Evolutionary conservation across 2,329 filamentous ascomycete species (phyloP).

Genomic region (Thelonectria discophora): DNA sequence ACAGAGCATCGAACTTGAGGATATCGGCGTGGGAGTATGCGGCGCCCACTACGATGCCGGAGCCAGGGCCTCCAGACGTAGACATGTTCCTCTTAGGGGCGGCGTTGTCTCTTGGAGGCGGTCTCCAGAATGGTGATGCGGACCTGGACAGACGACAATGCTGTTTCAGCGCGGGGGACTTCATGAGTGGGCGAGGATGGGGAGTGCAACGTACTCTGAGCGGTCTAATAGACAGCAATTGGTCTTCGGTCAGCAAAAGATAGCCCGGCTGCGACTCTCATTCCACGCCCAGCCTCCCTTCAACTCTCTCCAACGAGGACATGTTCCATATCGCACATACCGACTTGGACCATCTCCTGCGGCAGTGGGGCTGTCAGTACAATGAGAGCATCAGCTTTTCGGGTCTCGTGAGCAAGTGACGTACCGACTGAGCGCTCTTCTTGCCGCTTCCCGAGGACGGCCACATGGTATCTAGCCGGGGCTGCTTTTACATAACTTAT

Average conservation of each 20-base stretch:
- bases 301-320: slow-evolving; percentile 15
- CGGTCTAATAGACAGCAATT: slow-evolving; percentile 57
- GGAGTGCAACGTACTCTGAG: slow-evolving; percentile 64
- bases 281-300: slow-evolving; percentile 10
- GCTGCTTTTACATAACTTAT: slow-evolving; percentile 23
- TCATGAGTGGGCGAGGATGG: slow-evolving; percentile 9
- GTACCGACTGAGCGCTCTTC: slow-evolving; percentile 77
- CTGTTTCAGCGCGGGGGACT: slow-evolving; percentile 41
- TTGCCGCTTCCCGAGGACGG: slow-evolving; percentile 72
- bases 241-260: slow-evolving; percentile 40
- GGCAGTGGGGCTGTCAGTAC: slow-evolving; percentile 52
- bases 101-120: slow-evolving; percentile 62
- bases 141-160: slow-evolving; percentile 62
- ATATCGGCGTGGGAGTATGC: slow-evolving; percentile 97
- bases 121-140: slow-evolving; percentile 87
- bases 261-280: slow-evolving; percentile 26
- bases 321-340: slow-evolving; percentile 62
- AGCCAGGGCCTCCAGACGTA: slow-evolving; percentile 59
- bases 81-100: slow-evolving; percentile 60
- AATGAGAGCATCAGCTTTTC: slow-evolving; percentile 36
- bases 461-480: slow-evolving; percentile 62
- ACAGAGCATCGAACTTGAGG: slow-evolving; percentile 86
- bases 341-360: slow-evolving; percentile 99
- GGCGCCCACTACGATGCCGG: slow-evolving; percentile 85
- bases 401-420: slow-evolving; percentile 42